A percentile compares a stretch with the other conserved stretches of the same genome.
Evolutionary conservation across 805 yeast species (phyloP).

Genomic region (Nematodospora valgi): DNA sequence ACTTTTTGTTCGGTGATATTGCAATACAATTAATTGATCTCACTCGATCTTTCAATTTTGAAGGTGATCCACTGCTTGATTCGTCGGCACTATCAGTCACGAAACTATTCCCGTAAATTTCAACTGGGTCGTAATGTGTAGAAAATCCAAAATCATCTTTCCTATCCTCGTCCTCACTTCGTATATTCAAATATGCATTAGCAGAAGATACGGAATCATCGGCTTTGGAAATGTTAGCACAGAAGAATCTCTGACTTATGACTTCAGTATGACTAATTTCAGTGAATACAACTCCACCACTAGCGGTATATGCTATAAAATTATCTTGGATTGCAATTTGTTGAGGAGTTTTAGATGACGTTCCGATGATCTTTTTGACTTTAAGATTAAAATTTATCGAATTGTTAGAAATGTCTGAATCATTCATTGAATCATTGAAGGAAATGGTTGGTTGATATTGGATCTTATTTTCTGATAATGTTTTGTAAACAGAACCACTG

Average conservation of each 20-base stretch:
- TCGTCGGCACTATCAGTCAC: conserved; percentile 3
- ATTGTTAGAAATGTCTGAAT: background rate
- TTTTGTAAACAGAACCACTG: too few species aligned
- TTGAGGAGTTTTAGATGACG: conserved; percentile 42
- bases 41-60: conserved; percentile 38
- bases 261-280: conserved; percentile 19
- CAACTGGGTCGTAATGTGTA: conserved; percentile 24
- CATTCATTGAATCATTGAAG: too few species aligned
- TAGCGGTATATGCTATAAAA: conserved; percentile 51
- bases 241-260: conserved; percentile 45
- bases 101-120: conserved; percentile 15
- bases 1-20: conserved; percentile 49
- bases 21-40: conserved; percentile 56
- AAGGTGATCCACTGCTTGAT: conserved; percentile 12
- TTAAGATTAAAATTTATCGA: background rate
- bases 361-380: conserved; percentile 31
- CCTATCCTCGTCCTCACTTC: conserved; percentile 7
- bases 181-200: conserved; percentile 24
- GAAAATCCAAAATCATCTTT: conserved; percentile 38
- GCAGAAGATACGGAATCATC: conserved; percentile 12
- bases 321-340: conserved; percentile 40
- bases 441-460: too few species aligned
- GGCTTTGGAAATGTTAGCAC: conserved; percentile 36
- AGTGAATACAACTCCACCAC: conserved; percentile 58
- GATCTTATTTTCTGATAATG: too few species aligned